Percentiles rank a stretch among this genome's conserved stretches.
Conservation (phyloP, 2,329 filamentous ascomycete species). For the Microascus cirrosus region DNA sequence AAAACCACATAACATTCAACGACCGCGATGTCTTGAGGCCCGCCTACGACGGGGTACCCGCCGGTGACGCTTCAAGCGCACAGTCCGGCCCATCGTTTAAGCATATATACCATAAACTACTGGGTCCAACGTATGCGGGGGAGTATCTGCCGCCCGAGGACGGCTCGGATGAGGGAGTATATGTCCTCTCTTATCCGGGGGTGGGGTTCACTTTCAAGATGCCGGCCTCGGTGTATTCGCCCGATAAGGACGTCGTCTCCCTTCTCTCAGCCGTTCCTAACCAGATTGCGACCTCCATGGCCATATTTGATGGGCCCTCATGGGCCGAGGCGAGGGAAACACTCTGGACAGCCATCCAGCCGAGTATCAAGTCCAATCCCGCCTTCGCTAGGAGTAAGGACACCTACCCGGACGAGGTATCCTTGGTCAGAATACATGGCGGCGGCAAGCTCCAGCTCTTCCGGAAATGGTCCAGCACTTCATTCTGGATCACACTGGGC, state of each 20-base stretch:
- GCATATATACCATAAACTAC: constrained; percentile 85
- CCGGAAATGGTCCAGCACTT: constrained; percentile 55
- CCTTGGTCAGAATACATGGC: constrained; percentile 66
- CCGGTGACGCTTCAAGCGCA: constrained; percentile 17
- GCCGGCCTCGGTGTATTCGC: constrained; percentile 61
- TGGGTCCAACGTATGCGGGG: constrained; percentile 87
- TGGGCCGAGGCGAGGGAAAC: constrained; percentile 74
- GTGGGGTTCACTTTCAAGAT: constrained; percentile 88
- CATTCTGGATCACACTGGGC: constrained; percentile 64
- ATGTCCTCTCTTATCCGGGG: constrained; percentile 88
- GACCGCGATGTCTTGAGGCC: constrained; percentile 67
- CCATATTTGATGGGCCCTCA: constrained; percentile 79
- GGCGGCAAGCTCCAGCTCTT: constrained; percentile 69
- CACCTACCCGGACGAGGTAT: constrained; percentile 77
- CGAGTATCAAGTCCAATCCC: constrained; percentile 61
- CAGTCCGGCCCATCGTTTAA: constrained; percentile 61
- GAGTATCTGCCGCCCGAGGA: constrained; percentile 66
- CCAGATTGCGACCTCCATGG: constrained; percentile 73
- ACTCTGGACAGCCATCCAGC: constrained; percentile 65
- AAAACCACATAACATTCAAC: constrained; percentile 72
- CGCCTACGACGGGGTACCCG: constrained; percentile 18
- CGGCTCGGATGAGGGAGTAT: constrained; percentile 51
- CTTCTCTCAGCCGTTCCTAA: constrained; percentile 70
- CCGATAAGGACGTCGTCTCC: constrained; percentile 71
- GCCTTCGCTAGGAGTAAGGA: constrained; percentile 64